Evolutionary conservation across 2,329 filamentous ascomycete species (phyloP), one percentile per base, ranked within the genome.

Genomic region (Xylariaceae sp.): DNA sequence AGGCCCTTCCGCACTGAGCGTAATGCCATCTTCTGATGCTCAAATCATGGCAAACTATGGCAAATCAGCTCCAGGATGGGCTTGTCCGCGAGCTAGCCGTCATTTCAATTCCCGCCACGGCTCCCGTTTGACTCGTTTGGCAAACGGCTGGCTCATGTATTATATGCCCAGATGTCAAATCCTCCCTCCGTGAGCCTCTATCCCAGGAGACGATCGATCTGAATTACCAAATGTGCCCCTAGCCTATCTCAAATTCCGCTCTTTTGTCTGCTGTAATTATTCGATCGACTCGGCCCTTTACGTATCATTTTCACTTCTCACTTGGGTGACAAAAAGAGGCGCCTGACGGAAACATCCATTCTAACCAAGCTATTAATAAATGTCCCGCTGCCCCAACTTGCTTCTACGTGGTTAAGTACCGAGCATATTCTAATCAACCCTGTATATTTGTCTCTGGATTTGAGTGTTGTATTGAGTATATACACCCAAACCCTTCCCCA

Each of bases 361-460:
- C 48, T 42, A 19, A 14, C 39, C 12, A 36, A 36, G 9, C 48
- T 55, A 55, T 55, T 55, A 55, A 55, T 55, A 55, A 50, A 51
- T 44, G 46, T 18, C 42, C 48, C 33, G 38, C 45, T 45, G 51
- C 22, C 30, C 51, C 51, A 49, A 31, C 45, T 49, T 17, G 39
- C 35, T 42, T 12, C 39, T 41, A 38, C 27, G 39, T 48, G 50
- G 51, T 47, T 53, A 49, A 45, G 39, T 44, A 14, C 40, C 27
- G 35, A 31, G 36, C 43, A 27, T 27, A 5, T 7, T 27, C 22
- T 27, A 27, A 27, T 27, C 30, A 30, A 45, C 19, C 15, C 44
- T 19, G 44, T 19, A 31, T 50, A 38, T 30, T 35, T 27, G 36
- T 47, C 33, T 39, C 19, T 12, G 17, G 45, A 12, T 39, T 40